Evolutionary conservation across 768 basidiomycete genomes (phyloP).

Genomic region (Leccinellum rugosiceps): DNA sequence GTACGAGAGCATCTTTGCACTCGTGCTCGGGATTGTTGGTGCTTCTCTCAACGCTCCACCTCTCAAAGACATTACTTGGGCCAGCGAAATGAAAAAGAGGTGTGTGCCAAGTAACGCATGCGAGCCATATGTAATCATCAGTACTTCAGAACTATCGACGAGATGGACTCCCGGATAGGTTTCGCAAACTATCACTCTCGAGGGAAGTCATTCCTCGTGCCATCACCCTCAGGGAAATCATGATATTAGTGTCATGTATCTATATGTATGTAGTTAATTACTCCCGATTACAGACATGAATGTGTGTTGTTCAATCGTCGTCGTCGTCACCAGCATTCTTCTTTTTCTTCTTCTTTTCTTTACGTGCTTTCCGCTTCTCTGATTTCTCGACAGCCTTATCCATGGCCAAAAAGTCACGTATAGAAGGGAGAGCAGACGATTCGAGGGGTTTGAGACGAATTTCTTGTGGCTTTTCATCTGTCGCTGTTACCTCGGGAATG

Average conservation of each 20-base stretch:
- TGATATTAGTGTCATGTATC: not conserved
- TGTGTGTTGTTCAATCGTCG: constrained; percentile 24
- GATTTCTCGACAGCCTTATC: constrained; percentile 63
- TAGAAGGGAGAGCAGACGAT: constrained; percentile 80
- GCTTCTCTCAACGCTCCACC: constrained; percentile 66
- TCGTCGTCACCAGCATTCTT: constrained; percentile 29
- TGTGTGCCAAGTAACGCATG: constrained; percentile 32
- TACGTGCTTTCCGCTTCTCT: constrained; percentile 68
- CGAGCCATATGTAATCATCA: not conserved
- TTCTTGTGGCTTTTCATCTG: constrained; percentile 37
- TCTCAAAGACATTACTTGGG: constrained; percentile 83
- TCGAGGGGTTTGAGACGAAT: constrained; percentile 68
- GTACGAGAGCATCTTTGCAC: constrained; percentile 58
- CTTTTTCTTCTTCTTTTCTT: constrained; percentile 64
- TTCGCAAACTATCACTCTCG: constrained; percentile 65
- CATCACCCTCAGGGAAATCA: not conserved
- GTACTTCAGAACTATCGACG: constrained; percentile 65
- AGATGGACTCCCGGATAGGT: constrained; percentile 65
- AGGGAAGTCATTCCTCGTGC: constrained; percentile 36
- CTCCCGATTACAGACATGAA: not conserved
- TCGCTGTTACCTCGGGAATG: constrained; percentile 2
- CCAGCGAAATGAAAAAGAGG: constrained; percentile 85
- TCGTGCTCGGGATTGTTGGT: constrained; percentile 69
- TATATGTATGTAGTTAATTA: not conserved
- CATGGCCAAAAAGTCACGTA: constrained; percentile 77